Percentiles rank a stretch among this genome's conserved stretches.
phyloP scores from a whole-genome alignment of 108 stramenopile species.

The Cyclostephanos invisitatus region DNA sequence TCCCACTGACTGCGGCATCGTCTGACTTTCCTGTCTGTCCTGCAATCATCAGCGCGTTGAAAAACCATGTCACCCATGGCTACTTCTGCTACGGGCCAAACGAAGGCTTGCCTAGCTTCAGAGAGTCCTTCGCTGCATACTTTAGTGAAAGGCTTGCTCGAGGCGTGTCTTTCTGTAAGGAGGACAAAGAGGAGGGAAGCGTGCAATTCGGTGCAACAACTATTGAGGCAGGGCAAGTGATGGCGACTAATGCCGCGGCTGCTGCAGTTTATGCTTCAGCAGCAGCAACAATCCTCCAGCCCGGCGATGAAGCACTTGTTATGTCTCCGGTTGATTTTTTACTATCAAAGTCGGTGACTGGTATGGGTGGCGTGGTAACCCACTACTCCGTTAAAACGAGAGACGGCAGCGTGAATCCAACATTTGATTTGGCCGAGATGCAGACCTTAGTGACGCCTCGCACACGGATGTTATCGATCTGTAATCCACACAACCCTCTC shows the following conservation, averaged over 20 bases:
- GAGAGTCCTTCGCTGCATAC: background rate
- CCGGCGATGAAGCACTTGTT: too few relatives aligned
- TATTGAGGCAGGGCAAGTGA: background rate
- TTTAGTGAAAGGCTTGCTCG: background rate
- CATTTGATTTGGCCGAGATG: too few relatives aligned
- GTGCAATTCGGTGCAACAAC: background rate
- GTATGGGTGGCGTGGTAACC: too few relatives aligned
- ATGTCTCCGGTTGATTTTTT: too few relatives aligned
- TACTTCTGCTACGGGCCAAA: slow-evolving; percentile 9
- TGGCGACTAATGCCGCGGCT: background rate
- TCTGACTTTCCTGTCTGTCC: slow-evolving; percentile 9
- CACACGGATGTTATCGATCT: too few relatives aligned
- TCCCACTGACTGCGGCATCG: slow-evolving; percentile 5
- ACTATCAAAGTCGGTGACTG: too few relatives aligned
- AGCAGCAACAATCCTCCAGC: background rate
- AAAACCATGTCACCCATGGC: background rate
- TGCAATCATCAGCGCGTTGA: background rate
- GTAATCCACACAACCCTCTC: too few relatives aligned
- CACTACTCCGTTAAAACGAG: too few relatives aligned
- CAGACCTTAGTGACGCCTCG: too few relatives aligned
- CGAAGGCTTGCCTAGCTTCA: slow-evolving; percentile 7
- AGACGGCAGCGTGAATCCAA: too few relatives aligned
- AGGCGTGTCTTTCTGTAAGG: background rate
- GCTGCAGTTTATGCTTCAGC: slow-evolving; percentile 2
- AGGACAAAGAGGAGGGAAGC: background rate